Evolutionary conservation across 1,284 basidiomycete species (phyloP), one percentile per base, ranked within the genome.

Genomic region (Trichosporon ovoides): DNA sequence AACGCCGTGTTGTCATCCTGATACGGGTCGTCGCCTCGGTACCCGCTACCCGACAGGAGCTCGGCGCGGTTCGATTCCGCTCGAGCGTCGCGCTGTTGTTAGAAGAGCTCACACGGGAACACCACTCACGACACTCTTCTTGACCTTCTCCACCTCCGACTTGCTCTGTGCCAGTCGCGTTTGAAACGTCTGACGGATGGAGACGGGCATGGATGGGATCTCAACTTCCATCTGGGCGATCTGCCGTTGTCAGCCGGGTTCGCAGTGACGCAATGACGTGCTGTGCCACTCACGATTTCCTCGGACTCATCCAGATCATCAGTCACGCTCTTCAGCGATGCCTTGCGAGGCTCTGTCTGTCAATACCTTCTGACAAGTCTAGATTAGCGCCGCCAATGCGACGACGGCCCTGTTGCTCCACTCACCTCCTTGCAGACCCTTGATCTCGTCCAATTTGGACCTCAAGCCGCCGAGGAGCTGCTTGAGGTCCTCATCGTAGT

Each of bases 171-270:
- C 81, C 52, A 94, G 83, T 61, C 90, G 85, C 22, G 82, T 73
- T 57, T 87, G 85, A 75, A 92, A 91, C 59, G 85, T 83, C 0
- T 84, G 77, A 51, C 87, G 84, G 66, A 93, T 81, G 33, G 88
- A 88, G 69, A 89, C 86, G 0, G 94, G 93, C 74, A 98, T 94
- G 12, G 89, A 88, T 71, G 94, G 92, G n/a, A 96, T 87, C 79
- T 99, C 96, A 62, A 98, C 89, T 78, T 98, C 94, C 95, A 99
- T 98, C 83, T 99, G 96, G 35, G 91, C 91, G 65, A 96, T 84
- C 92, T 95, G 67, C 24, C 16, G 50, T 14, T 1, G 55, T 62
- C 5, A 59, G 57, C 18, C 9, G 28, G 28, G 28, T 5, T 31
- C 28, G 9, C 28, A 31, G 28, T 14, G 16, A 13, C 19, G 10